Conservation (phyloP, 352 stramenopile species). For the Pythium phragmiticola region DNA sequence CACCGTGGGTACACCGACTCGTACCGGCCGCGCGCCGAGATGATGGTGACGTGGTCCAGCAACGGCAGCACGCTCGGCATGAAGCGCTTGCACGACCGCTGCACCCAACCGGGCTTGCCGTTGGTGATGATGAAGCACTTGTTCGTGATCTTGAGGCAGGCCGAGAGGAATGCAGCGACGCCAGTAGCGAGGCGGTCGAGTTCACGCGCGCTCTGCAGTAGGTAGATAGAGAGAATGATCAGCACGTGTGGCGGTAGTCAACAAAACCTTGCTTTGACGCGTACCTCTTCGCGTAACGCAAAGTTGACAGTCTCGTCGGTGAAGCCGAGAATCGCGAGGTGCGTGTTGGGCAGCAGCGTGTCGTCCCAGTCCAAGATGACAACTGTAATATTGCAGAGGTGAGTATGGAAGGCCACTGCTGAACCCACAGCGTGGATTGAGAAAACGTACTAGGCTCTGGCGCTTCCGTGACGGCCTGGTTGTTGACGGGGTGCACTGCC, state of each 20-base stretch:
- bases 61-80: constrained; percentile 57
- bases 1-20: constrained; percentile 53
- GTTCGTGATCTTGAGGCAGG: constrained; percentile 42
- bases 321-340: constrained; percentile 64
- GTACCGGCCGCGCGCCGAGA: constrained; percentile 67
- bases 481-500: constrained; percentile 22
- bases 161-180: constrained; percentile 45
- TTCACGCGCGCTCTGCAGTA: constrained; percentile 19
- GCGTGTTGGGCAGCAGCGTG: constrained; percentile 75
- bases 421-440: not conserved
- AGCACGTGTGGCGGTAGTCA: not conserved
- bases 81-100: constrained; percentile 74
- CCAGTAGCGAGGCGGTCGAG: constrained; percentile 38
- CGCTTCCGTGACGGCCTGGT: constrained; percentile 16
- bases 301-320: constrained; percentile 49
- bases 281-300: constrained; percentile 37
- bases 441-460: constrained; percentile 4
- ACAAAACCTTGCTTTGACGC: not conserved
- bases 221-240: constrained; percentile 9
- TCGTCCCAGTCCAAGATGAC: constrained; percentile 85
- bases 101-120: constrained; percentile 63
- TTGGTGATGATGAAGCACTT: constrained; percentile 70
- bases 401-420: not conserved
- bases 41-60: constrained; percentile 53
- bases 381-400: constrained; percentile 29